Conservation (phyloP, 1,284 basidiomycete species). For the Sphaerobolus stellatus region DNA sequence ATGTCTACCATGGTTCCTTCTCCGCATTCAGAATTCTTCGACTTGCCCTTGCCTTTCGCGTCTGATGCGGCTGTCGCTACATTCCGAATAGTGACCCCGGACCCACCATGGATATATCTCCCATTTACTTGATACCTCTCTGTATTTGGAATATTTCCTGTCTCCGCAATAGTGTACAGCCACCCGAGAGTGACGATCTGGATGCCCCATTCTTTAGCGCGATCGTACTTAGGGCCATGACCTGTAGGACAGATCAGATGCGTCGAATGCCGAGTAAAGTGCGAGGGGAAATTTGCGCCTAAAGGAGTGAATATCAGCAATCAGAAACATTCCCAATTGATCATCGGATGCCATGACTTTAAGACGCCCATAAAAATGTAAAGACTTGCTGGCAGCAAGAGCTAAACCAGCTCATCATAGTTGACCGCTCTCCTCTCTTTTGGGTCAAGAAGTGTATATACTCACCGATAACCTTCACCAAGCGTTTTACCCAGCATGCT, state of each 20-base stretch:
- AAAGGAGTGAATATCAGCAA: background rate
- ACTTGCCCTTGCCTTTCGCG: background rate
- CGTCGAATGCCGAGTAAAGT: constrained; percentile 62
- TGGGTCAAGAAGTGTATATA: constrained; percentile 4
- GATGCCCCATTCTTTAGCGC: constrained; percentile 68
- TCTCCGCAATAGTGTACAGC: constrained; percentile 53
- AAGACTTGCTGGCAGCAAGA: too few relatives aligned
- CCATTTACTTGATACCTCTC: constrained; percentile 28
- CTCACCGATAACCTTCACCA: constrained; percentile 64
- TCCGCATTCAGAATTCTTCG: background rate
- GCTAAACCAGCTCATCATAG: too few relatives aligned
- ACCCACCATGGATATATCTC: too few relatives aligned
- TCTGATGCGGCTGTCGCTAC: too few relatives aligned
- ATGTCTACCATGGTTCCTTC: constrained; percentile 11
- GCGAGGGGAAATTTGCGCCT: constrained; percentile 57
- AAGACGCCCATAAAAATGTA: too few relatives aligned
- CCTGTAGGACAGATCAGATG: constrained; percentile 72
- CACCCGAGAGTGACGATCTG: constrained; percentile 61
- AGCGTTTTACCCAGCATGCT: constrained; percentile 55
- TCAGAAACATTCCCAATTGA: background rate
- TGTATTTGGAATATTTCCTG: constrained; percentile 42
- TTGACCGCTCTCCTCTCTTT: background rate
- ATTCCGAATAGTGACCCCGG: too few relatives aligned
- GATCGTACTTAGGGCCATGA: constrained; percentile 67
- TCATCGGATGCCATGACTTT: too few relatives aligned